phyloP scores from a whole-genome alignment of 1,284 basidiomycete species.

The Termitomyces sp. region DNA sequence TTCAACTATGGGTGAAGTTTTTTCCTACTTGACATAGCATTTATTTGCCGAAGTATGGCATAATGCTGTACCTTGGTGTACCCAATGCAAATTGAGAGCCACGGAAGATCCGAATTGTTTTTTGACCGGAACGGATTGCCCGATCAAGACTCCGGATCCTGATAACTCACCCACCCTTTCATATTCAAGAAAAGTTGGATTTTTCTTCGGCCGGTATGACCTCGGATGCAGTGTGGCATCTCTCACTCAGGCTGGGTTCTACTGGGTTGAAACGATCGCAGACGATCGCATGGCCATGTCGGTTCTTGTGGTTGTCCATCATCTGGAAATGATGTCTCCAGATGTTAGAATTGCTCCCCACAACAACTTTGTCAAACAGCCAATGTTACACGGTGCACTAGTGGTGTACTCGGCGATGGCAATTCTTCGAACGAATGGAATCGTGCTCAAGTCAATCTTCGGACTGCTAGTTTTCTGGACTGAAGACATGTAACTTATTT shows the following conservation, averaged over 20 bases:
- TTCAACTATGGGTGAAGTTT: no score
- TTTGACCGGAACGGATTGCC: not conserved
- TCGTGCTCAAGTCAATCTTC: not conserved
- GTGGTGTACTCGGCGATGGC: not conserved
- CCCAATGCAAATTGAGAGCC: not conserved
- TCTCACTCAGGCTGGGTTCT: slow-evolving; percentile 1
- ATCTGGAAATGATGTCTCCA: not conserved
- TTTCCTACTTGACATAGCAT: no score
- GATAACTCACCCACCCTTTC: not conserved
- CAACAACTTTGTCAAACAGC: not conserved
- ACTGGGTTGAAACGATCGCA: not conserved
- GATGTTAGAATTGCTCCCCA: not conserved
- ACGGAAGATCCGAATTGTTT: not conserved
- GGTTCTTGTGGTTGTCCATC: not conserved
- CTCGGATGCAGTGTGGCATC: slow-evolving; percentile 8
- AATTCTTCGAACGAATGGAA: not conserved
- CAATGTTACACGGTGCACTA: not conserved
- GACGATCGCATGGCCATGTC: not conserved
- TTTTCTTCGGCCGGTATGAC: slow-evolving; percentile 6
- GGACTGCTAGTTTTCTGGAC: not conserved
- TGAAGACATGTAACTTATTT: not conserved
- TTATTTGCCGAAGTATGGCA: no score
- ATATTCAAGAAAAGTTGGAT: not conserved
- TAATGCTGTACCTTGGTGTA: no score
- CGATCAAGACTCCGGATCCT: not conserved